Conservation (phyloP, 306 rosid species). For the Parietaria judaica region DNA sequence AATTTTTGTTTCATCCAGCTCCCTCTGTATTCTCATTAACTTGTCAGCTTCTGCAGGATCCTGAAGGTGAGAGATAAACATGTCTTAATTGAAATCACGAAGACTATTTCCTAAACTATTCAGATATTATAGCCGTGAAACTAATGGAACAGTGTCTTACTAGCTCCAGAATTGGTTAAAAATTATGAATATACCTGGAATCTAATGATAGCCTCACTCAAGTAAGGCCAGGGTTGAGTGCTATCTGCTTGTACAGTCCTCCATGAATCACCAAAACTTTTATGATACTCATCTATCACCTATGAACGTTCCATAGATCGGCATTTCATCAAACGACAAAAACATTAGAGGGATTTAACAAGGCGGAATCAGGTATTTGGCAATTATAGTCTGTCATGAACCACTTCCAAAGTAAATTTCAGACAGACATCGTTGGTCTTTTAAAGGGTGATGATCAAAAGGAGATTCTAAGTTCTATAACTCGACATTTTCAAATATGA, state of each 20-base stretch:
- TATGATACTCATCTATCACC: slow-evolving; percentile 86
- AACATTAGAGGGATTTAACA: too few species aligned
- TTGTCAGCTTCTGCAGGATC: slow-evolving; percentile 98
- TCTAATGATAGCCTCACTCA: slow-evolving; percentile 63
- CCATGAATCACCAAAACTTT: slow-evolving; percentile 81
- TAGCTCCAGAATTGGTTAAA: slow-evolving; percentile 11
- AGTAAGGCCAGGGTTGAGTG: slow-evolving; percentile 74
- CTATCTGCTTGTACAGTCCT: slow-evolving; percentile 48
- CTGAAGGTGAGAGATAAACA: slow-evolving; percentile 32
- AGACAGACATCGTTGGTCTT: too few species aligned
- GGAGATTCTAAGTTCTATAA: not conserved
- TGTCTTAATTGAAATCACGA: not conserved
- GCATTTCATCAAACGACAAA: too few species aligned
- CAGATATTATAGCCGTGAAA: not conserved
- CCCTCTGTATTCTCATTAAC: slow-evolving; percentile 88
- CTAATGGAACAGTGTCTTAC: slow-evolving; percentile 7
- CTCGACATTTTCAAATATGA: too few species aligned
- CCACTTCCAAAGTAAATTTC: too few species aligned
- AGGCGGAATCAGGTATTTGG: too few species aligned
- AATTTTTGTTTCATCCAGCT: slow-evolving; percentile 96
- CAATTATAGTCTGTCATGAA: too few species aligned
- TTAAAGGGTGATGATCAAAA: too few species aligned
- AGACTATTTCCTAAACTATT: not conserved
- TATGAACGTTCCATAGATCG: slow-evolving; percentile 11
- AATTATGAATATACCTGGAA: slow-evolving; percentile 58